Evolutionary conservation across 768 basidiomycete species (phyloP).

Genomic region (Lactarius sanguifluus): DNA sequence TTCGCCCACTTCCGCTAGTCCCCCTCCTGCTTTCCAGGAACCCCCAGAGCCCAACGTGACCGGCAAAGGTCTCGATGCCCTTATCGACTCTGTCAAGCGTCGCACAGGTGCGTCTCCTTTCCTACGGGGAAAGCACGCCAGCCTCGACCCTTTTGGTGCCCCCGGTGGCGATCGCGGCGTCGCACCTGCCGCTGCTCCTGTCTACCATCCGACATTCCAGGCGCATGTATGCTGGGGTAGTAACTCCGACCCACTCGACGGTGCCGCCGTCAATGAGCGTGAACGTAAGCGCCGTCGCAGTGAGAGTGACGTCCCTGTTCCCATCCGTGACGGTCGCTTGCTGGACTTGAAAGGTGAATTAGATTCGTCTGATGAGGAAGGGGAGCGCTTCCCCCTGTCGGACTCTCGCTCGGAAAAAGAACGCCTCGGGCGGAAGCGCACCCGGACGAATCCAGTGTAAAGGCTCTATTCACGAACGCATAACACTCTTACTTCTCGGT

Average conservation of each 20-base stretch:
- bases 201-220: slow-evolving; percentile 35
- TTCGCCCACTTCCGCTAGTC: slow-evolving; percentile 21
- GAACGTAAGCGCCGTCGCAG: slow-evolving; percentile 23
- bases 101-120: slow-evolving; percentile 48
- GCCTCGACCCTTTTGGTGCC: slow-evolving; percentile 50
- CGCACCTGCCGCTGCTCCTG: slow-evolving; percentile 30
- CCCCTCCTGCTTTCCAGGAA: slow-evolving; percentile 35
- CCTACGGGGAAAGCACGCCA: slow-evolving; percentile 51
- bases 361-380: slow-evolving; percentile 23
- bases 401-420: slow-evolving; percentile 27
- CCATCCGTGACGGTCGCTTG: slow-evolving; percentile 15
- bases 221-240: slow-evolving; percentile 33
- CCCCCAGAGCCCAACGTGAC: slow-evolving; percentile 44
- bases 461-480: slow-evolving; percentile 12
- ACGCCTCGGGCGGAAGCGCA: slow-evolving; percentile 22
- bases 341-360: slow-evolving; percentile 15
- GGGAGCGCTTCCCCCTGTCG: slow-evolving; percentile 25
- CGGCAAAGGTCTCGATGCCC: slow-evolving; percentile 50
- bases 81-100: slow-evolving; percentile 51
- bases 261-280: slow-evolving; percentile 12
- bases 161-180: slow-evolving; percentile 39
- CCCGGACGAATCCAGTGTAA: slow-evolving; percentile 27
- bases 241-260: slow-evolving; percentile 17
- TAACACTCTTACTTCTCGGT: not conserved
- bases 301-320: slow-evolving; percentile 12